A percentile compares a stretch with the other conserved stretches of the same genome.
phyloP scores from a whole-genome alignment of 768 basidiomycete species.

The Tricholoma matsutake region DNA sequence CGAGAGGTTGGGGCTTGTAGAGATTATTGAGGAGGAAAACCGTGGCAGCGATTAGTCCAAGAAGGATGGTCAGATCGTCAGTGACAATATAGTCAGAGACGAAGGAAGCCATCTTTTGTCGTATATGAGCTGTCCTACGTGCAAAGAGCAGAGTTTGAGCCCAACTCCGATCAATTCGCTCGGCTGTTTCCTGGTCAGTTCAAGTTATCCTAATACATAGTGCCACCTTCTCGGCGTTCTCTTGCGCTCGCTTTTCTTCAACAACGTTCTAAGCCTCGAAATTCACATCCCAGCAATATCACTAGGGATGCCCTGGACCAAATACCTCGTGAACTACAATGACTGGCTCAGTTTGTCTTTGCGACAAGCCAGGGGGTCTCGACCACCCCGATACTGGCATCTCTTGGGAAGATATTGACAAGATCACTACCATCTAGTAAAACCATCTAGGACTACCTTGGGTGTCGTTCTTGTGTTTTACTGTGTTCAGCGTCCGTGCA shows the following conservation, averaged over 20 bases:
- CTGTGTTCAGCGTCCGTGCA: slow-evolving; percentile 22
- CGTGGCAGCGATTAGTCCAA: slow-evolving; percentile 71
- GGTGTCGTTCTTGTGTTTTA: neutral
- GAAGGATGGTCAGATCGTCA: slow-evolving; percentile 76
- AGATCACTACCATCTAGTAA: neutral
- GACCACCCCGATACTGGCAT: neutral
- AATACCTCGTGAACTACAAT: neutral
- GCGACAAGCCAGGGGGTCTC: neutral
- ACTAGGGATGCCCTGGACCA: neutral
- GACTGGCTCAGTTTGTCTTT: neutral
- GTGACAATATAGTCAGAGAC: slow-evolving; percentile 63
- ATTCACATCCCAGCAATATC: neutral
- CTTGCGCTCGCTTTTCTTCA: neutral
- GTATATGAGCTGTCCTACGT: too few species aligned
- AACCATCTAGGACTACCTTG: neutral
- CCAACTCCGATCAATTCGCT: slow-evolving; percentile 7
- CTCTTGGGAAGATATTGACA: neutral
- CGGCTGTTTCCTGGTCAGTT: slow-evolving; percentile 8
- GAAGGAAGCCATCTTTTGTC: slow-evolving; percentile 29
- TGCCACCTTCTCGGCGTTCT: neutral
- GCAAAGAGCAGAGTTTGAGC: neutral
- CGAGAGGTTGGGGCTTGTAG: slow-evolving; percentile 80
- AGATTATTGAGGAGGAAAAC: slow-evolving; percentile 75
- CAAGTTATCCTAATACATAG: neutral
- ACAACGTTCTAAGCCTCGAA: neutral